These are phyloP conservation scores for Suillus sp. DNA, from an alignment of 768 basidiomycete genomes.

Conservation along the genomic window DNA sequence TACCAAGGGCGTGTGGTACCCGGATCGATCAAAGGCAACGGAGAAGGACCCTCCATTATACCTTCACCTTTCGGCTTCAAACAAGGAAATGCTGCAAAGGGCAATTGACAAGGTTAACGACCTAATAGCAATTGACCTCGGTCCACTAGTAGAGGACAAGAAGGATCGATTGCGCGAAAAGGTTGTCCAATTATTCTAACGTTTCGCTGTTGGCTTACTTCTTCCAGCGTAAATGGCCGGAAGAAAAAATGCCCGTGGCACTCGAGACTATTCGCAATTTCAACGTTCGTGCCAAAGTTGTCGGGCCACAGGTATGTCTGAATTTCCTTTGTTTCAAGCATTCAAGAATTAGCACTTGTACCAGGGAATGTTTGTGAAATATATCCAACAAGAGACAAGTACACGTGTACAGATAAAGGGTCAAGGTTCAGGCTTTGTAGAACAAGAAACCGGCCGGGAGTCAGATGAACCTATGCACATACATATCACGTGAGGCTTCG, in stretches of 20 bases:
- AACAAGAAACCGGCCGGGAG: constrained; percentile 86
- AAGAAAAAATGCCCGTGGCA: constrained; percentile 90
- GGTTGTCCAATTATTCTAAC: constrained; percentile 37
- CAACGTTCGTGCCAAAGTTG: constrained; percentile 96
- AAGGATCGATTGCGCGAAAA: constrained; percentile 67
- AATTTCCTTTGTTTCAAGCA: no score
- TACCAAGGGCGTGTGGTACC: constrained; percentile 96
- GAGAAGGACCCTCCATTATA: constrained; percentile 94
- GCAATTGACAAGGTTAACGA: constrained; percentile 77
- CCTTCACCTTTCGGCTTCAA: constrained; percentile 84
- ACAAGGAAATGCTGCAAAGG: constrained; percentile 62
- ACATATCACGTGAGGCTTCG: constrained; percentile 73
- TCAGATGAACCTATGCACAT: constrained; percentile 91
- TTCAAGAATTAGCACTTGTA: neutral
- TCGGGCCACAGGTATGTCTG: constrained; percentile 80
- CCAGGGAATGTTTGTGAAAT: constrained; percentile 96
- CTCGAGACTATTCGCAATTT: constrained; percentile 94
- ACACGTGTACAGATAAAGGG: constrained; percentile 98
- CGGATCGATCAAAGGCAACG: constrained; percentile 87
- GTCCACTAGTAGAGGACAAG: constrained; percentile 80
- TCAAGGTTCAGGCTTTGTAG: constrained; percentile 90
- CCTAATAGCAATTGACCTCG: constrained; percentile 71
- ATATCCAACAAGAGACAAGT: constrained; percentile 94
- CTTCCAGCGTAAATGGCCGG: constrained; percentile 91
- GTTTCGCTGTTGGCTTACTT: constrained; percentile 17